Base-by-base conservation (phyloP, 2,329 filamentous ascomycete genomes). In the Aspergillus versicolor region DNA sequence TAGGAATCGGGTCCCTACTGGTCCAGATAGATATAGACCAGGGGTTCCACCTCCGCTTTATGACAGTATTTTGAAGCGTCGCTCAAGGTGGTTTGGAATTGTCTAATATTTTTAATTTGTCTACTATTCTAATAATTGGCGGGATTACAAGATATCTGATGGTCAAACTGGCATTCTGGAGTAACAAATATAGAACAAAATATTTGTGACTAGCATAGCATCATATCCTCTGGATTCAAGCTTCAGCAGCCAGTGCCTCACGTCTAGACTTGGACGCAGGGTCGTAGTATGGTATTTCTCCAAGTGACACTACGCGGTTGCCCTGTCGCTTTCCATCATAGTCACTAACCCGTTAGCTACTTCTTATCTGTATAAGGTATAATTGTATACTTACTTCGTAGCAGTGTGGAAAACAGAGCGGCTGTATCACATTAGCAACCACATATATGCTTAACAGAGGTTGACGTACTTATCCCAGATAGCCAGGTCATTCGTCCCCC, bases 391-490 rank as follows among this genome's bases (percentile, higher is more conserved):
- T 41, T 32, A 54, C 52, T 54, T 42, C 2, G 52, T 54, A 3
- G 52, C 52, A n/a, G 52, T 48, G 13, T 54, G 52, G 44, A 54
- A 54, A 12, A 54, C 52, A 7, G 52, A 54, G 34, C 52, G 52
- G n/a, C 52, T 54, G 19, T 2, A 41, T 9, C 17, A 30, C 9
- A 30, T 30, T 30, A 30, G 8, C 24, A 3, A 9, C 8, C 15
- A 8, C 2, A 9, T n/a, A 37, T 7, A 3, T 12, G 24, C 2
- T 12, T 9, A 19, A 37, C 19, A 2, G 6, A 54, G 54, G 57
- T 51, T 4, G 0, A 54, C 43, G n/a, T 49, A 55, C 52, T 59
- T 59, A 38, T 59, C 57, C 57, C 57, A 59, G 6, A 59, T 55
- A 4, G 48, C 57, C 2, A 59, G n/a, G 38, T 59, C 57, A 19